Conservation (phyloP, 2,329 filamentous ascomycete genomes). For the Cyanodermella asteris region DNA sequence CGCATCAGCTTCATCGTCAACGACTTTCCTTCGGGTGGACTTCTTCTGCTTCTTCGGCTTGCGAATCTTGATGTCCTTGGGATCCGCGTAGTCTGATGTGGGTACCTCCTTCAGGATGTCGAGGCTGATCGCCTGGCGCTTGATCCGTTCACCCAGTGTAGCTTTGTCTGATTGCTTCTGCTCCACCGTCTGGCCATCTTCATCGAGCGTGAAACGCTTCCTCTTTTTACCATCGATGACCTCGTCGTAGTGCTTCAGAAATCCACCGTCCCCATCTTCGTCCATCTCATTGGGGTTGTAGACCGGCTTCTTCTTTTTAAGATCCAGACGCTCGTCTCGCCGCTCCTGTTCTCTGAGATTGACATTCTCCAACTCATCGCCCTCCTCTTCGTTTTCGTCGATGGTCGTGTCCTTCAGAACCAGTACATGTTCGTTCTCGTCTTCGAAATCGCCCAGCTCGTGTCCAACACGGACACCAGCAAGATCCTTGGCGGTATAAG, state of each 20-base stretch:
- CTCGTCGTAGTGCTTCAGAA: constrained; percentile 86
- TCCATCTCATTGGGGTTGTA: constrained; percentile 71
- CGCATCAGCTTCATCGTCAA: constrained; percentile 31
- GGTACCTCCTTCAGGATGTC: constrained; percentile 47
- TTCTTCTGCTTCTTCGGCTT: constrained; percentile 84
- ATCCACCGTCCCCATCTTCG: constrained; percentile 38
- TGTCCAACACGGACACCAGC: constrained; percentile 84
- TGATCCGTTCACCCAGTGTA: constrained; percentile 35
- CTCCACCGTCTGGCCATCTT: constrained; percentile 47
- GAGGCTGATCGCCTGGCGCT: constrained; percentile 50
- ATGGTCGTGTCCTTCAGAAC: constrained; percentile 89
- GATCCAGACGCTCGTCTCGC: constrained; percentile 53
- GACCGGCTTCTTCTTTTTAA: constrained; percentile 74
- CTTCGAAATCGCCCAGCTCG: constrained; percentile 58
- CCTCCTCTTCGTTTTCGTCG: constrained; percentile 61
- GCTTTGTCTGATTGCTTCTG: constrained; percentile 33
- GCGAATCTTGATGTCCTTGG: constrained; percentile 74
- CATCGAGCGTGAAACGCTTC: constrained; percentile 73
- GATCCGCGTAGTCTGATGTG: constrained; percentile 70
- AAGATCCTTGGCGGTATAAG: constrained; percentile 67
- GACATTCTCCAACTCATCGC: constrained; percentile 71
- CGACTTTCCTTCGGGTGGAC: constrained; percentile 44
- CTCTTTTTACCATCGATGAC: constrained; percentile 79
- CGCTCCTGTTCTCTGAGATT: constrained; percentile 50
- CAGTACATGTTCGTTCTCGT: constrained; percentile 60